A percentile compares a stretch with the other conserved stretches of the same genome.
Conservation (phyloP, 768 basidiomycete genomes). For the Dioszegia aurantiaca region DNA sequence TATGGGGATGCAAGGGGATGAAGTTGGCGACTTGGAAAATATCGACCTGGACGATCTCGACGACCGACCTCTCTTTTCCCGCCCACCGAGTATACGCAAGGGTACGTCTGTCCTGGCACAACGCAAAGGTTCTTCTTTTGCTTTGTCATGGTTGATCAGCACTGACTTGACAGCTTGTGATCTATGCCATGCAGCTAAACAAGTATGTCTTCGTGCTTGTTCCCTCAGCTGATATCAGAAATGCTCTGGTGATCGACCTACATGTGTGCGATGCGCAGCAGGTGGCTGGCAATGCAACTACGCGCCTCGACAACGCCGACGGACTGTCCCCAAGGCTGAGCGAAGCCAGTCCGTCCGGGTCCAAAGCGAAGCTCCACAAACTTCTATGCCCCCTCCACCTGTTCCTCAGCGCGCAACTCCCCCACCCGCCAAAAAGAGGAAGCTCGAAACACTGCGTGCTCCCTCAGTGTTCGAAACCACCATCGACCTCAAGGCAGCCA, state of each 20-base stretch:
- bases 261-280: constrained; percentile 42
- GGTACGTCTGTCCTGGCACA: constrained; percentile 29
- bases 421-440: constrained; percentile 35
- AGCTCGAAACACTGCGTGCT: constrained; percentile 18
- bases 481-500: constrained; percentile 45
- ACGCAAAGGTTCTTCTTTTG: too few relatives aligned
- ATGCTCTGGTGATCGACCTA: constrained; percentile 48
- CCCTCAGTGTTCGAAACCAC: constrained; percentile 6
- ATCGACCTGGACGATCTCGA: constrained; percentile 21
- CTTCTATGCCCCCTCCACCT: constrained; percentile 10
- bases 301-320: constrained; percentile 47
- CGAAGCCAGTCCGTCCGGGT: neutral
- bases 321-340: constrained; percentile 32
- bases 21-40: constrained; percentile 26
- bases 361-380: constrained; percentile 32
- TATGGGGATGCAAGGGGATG: neutral
- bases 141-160: neutral
- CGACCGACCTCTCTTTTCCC: constrained; percentile 22
- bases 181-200: constrained; percentile 47
- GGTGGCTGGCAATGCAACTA: constrained; percentile 47
- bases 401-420: neutral
- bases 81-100: constrained; percentile 47
- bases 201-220: constrained; percentile 30
- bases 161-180: constrained; percentile 33
- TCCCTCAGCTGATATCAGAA: constrained; percentile 21